Evolutionary conservation across 1,139 yeast genomes (phyloP).

Genomic region (Candida gigantensis): DNA sequence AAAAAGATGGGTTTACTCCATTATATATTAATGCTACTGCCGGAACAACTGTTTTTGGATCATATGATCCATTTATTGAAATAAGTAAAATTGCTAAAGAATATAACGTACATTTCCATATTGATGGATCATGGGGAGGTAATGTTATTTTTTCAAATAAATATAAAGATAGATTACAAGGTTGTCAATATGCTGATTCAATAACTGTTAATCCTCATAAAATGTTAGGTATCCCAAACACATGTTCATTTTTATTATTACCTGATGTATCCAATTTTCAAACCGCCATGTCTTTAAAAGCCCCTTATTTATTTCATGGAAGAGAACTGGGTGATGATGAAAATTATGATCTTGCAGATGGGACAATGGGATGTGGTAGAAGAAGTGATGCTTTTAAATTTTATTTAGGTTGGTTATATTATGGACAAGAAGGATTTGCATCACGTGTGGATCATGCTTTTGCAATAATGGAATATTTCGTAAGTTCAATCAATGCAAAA

Average conservation of each 20-base stretch:
- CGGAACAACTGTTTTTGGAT: slow-evolving; percentile 87
- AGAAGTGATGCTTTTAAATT: slow-evolving; percentile 81
- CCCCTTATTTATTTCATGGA: slow-evolving; percentile 82
- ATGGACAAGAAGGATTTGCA: slow-evolving; percentile 61
- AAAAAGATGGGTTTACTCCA: slow-evolving; percentile 62
- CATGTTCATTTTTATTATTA: slow-evolving; percentile 76
- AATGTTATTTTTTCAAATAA: slow-evolving; percentile 66
- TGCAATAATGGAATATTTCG: slow-evolving; percentile 61
- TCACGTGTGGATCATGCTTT: slow-evolving; percentile 73
- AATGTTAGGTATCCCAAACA: slow-evolving; percentile 87
- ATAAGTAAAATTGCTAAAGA: slow-evolving; percentile 57
- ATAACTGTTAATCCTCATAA: slow-evolving; percentile 86
- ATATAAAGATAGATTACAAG: slow-evolving; percentile 52
- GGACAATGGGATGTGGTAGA: slow-evolving; percentile 93
- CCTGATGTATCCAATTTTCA: slow-evolving; percentile 70
- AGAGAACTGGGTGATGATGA: slow-evolving; percentile 52
- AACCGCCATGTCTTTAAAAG: slow-evolving; percentile 71
- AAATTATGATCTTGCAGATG: slow-evolving; percentile 80
- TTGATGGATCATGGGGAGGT: slow-evolving; percentile 94
- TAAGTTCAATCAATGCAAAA: slow-evolving; percentile 37
- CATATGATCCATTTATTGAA: slow-evolving; percentile 67
- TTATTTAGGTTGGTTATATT: slow-evolving; percentile 80
- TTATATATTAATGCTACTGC: slow-evolving; percentile 81
- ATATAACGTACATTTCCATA: slow-evolving; percentile 70
- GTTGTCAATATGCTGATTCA: slow-evolving; percentile 71